phyloP scores from a whole-genome alignment of 208 protist species.

The Leishmania tarentolae region DNA sequence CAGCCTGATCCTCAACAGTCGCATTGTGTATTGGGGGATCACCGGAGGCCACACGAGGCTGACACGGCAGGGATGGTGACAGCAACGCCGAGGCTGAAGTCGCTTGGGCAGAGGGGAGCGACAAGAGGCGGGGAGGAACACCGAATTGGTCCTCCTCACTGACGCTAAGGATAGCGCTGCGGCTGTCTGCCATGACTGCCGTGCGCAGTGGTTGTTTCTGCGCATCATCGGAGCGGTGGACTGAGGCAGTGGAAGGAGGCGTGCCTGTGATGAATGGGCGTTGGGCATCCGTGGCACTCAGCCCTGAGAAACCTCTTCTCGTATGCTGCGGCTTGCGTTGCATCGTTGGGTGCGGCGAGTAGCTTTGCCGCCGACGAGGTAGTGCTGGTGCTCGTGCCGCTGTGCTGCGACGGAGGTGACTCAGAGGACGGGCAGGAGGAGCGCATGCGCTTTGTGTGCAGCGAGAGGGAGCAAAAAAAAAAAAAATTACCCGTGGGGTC shows the following conservation, averaged over 20 bases:
- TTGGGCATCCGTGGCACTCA: background rate
- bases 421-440: background rate
- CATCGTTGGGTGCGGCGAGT: background rate
- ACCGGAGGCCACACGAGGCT: background rate
- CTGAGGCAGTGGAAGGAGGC: background rate
- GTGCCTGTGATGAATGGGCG: background rate
- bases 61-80: background rate
- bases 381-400: background rate
- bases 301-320: background rate
- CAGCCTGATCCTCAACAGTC: background rate
- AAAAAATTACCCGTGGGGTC: background rate
- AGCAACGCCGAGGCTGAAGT: background rate
- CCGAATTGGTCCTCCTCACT: background rate
- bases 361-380: background rate
- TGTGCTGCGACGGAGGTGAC: constrained; percentile 1
- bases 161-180: background rate
- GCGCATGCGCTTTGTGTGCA: background rate
- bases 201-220: background rate
- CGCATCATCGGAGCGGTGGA: background rate
- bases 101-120: background rate
- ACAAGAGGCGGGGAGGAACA: background rate
- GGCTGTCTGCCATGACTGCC: background rate
- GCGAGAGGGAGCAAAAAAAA: background rate
- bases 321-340: background rate
- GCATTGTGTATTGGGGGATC: background rate